Conservation (phyloP, 2,329 filamentous ascomycete species). For the Arthrinium phaeospermum region DNA sequence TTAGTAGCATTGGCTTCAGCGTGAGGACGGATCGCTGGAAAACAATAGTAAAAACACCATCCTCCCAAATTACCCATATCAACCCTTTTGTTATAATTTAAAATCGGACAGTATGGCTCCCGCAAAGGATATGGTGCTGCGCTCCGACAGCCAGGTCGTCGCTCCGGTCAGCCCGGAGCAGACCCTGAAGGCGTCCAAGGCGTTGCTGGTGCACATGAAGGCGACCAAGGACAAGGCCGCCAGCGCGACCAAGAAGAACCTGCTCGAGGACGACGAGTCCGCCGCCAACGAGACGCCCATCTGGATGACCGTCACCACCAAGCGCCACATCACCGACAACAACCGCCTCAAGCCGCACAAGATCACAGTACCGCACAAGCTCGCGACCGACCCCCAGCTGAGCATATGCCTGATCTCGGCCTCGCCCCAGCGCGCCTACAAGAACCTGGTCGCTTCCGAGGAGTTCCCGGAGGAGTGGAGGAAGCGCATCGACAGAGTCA, state of each 20-base stretch:
- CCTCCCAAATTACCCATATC: not conserved
- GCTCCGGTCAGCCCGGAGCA: conserved; percentile 49
- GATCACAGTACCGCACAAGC: conserved; percentile 77
- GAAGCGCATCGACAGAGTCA: conserved; percentile 74
- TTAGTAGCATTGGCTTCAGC: conserved; percentile 14
- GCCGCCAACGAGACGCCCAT: conserved; percentile 57
- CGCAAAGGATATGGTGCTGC: conserved; percentile 46
- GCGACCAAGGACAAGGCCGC: conserved; percentile 53
- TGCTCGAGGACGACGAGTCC: conserved; percentile 56
- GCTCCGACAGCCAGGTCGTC: conserved; percentile 34
- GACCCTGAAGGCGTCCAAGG: conserved; percentile 68
- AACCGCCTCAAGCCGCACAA: conserved; percentile 83
- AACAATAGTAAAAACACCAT: not conserved
- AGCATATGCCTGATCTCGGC: conserved; percentile 82
- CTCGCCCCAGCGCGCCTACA: conserved; percentile 76
- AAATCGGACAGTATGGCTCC: conserved; percentile 43
- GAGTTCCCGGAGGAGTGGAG: conserved; percentile 72
- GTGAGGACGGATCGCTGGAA: not conserved
- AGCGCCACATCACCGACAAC: conserved; percentile 73
- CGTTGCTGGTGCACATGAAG: conserved; percentile 66
- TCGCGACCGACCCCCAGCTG: conserved; percentile 62
- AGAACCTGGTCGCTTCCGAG: conserved; percentile 80
- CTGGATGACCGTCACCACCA: conserved; percentile 69
- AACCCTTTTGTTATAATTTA: not conserved
- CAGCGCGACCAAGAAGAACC: conserved; percentile 58